Base-by-base conservation (phyloP, 345 rosid species). In the Salix koriyanagi region DNA sequence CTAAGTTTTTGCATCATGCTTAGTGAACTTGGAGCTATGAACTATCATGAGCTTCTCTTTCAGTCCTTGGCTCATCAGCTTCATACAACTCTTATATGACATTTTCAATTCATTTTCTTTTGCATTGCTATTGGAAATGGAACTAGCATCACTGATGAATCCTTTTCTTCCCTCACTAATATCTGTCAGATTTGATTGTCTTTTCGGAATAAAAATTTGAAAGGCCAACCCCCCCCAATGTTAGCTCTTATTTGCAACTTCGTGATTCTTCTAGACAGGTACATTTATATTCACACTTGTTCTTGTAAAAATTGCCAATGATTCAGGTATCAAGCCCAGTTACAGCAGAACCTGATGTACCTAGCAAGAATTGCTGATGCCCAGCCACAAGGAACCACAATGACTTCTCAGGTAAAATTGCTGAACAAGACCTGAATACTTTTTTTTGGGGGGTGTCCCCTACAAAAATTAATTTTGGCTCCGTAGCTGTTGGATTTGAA, bases 351-450 rank as follows among this genome's bases (percentile, higher is more conserved):
- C 82, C 68, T 84, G 58, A 78, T 72, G 78, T 82, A 60, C 78
- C 85, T 84, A 11, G 87, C 85, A 26, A 80, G 68, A 67, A 74
- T 86, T 41, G 86, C 87, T 32, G 87, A 84, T 80, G 73, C 77
- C 58, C 84, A 82, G n/a, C 78, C 87, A 39, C 83, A 67, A 56
- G 77, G 68, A 67, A 7, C 78, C n/a, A 5, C 85, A 52, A 58
- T 4, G 37, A 52, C 81, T 66, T 67, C 79, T 64, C 84, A 80
- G 83, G 83, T 82, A 19, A 65, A 50, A 5, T 11, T 46, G 5
- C 39, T 16, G 46, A 15, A 23, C 21, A 28, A 10, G 34, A 37
- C 5, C 12, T 14, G 56, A 46, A 28, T 7, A 7, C 56, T 32
- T 36, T 6, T 32, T 36, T 11, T 48, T 16, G 8, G 10, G 4